Percentiles rank a stretch among this genome's conserved stretches.
Conservation (phyloP, 805 yeast genomes). For the Kodamaea neixiangensis region DNA sequence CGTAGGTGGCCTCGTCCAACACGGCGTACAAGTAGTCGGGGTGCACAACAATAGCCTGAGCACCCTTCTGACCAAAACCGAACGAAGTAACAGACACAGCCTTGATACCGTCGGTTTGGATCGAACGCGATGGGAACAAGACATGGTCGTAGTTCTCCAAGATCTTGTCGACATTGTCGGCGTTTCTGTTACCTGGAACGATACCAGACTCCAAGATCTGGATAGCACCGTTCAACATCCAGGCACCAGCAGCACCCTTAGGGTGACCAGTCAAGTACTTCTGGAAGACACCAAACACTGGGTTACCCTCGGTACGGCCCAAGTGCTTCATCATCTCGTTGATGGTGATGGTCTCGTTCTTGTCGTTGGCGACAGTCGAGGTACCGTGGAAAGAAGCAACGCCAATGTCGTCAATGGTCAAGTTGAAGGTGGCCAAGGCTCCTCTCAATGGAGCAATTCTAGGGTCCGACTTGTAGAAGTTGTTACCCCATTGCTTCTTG, state of each 20-base stretch:
- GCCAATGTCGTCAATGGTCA: slow-evolving; percentile 91
- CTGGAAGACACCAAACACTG: slow-evolving; percentile 97
- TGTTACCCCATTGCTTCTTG: slow-evolving; percentile 92
- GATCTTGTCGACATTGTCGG: slow-evolving; percentile 87
- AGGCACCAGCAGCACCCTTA: slow-evolving; percentile 99
- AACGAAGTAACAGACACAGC: slow-evolving; percentile 97
- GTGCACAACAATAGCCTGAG: slow-evolving; percentile 87
- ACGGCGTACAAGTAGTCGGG: slow-evolving; percentile 92
- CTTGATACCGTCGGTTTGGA: slow-evolving; percentile 95
- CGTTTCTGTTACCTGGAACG: slow-evolving; percentile 98
- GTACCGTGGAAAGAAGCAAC: slow-evolving; percentile 99
- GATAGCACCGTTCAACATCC: slow-evolving; percentile 99
- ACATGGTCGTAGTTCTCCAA: slow-evolving; percentile 85
- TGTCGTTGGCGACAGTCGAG: slow-evolving; percentile 96
- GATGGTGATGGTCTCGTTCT: slow-evolving; percentile 93
- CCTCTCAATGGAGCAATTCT: slow-evolving; percentile 97
- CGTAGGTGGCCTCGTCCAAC: slow-evolving; percentile 70
- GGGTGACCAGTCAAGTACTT: slow-evolving; percentile 99
- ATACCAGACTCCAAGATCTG: slow-evolving; percentile 90
- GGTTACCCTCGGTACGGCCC: slow-evolving; percentile 97
- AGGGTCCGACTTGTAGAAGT: slow-evolving; percentile 87
- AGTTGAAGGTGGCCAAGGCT: slow-evolving; percentile 89
- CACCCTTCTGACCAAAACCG: slow-evolving; percentile 99
- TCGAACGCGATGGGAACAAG: slow-evolving; percentile 89
- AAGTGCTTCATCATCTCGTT: slow-evolving; percentile 91